Conservation (phyloP, 139 green algal species). For the Coelastrella sp. region DNA sequence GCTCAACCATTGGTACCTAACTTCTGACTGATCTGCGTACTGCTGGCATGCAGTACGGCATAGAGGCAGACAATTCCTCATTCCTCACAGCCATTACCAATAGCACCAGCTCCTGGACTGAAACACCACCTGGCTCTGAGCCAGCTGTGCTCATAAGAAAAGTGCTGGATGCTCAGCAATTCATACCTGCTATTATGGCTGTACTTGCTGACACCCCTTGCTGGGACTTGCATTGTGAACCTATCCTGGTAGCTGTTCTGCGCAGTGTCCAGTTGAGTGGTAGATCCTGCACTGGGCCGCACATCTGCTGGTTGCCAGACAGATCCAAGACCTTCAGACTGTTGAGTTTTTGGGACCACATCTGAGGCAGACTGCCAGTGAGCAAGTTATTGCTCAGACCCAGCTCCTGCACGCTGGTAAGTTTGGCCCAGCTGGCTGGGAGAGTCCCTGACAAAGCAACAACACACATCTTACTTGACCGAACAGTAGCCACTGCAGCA, state of each 20-base stretch:
- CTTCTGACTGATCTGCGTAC: no score
- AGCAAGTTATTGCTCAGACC: conserved; percentile 25
- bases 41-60: no score
- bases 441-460: neutral
- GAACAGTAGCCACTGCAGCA: neutral
- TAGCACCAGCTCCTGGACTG: no score
- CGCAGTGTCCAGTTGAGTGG: neutral
- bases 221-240: neutral
- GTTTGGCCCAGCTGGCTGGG: conserved; percentile 28
- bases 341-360: neutral
- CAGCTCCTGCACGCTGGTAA: neutral
- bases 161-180: neutral
- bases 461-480: neutral
- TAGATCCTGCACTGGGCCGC: neutral
- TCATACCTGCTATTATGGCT: neutral
- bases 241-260: neutral
- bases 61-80: no score
- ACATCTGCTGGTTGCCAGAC: conserved; percentile 26
- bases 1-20: no score
- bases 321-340: neutral
- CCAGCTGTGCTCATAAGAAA: neutral
- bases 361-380: neutral
- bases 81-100: no score
- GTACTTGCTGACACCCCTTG: neutral
- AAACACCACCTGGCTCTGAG: neutral